Evolutionary conservation across 306 rosid genomes (phyloP), one percentile per base, ranked within the genome.

Genomic region (Vigna trinervia): DNA sequence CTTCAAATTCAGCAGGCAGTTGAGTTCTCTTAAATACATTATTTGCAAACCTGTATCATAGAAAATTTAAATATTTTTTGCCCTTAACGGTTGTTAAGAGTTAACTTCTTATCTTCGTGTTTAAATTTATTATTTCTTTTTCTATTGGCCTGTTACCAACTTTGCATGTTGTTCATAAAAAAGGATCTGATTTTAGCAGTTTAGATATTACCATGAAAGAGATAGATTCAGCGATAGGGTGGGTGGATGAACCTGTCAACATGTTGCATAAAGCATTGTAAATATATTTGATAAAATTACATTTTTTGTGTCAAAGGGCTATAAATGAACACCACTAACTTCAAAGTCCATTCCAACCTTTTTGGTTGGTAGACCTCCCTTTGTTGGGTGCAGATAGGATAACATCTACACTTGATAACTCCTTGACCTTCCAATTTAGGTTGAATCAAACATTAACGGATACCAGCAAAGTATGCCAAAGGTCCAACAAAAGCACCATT

Each of bases 401-500:
- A 13, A 4, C 73, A 80, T 71, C 80, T 76, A 78, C 75, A 54
- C 22, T 81, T 62, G 61, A 74, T 41, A 23, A 56, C 77, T 75
- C 51, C 11, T 81, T 71, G 17, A 67, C 73, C 38, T 43, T 78
- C 20, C 66, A 17, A 50, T 51, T 34, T 59, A 57, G 32, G 69
- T 65, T 22, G 50, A 60, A 75, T 12, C 58, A 20, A 34, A 36
- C 83, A 39, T 54, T 64, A 85, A 15, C 1, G 50, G 36, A 6
- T 70, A 72, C 87, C 88, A 2, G 94, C 83, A 83, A 95, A 87
- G 89, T 82, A 94, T 60, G 98, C 97, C 36, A 95, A 81, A 14
- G 96, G 86, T 73, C 97, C 98, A 54, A 92, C 92, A 70, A 86
- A 30, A 47, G 96, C 96, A 32, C 90, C 97, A 43, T 92, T 95